A percentile compares a stretch with the other conserved stretches of the same genome.
These are phyloP conservation scores for Gossypium anomalum DNA, from an alignment of 345 rosid genomes.

Conservation along the genomic window DNA sequence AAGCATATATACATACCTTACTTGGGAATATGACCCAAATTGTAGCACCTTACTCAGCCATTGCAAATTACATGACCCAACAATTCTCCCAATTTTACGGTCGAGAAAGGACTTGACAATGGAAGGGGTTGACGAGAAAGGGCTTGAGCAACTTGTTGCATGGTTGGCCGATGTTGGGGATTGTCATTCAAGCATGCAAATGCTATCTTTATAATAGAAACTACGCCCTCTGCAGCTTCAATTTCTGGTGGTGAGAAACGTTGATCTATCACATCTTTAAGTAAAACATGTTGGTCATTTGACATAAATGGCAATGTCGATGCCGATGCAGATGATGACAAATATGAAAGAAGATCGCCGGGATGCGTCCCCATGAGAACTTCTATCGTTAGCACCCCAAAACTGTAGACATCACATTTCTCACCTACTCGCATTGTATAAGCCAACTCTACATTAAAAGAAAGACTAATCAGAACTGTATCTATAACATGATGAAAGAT, in stretches of 20 bases:
- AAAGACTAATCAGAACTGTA: neutral
- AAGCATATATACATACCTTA: no score
- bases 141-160: neutral
- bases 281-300: neutral
- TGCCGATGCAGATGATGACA: neutral
- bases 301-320: neutral
- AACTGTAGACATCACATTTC: neutral
- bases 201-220: neutral
- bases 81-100: neutral
- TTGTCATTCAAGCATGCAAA: slow-evolving; percentile 12
- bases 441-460: neutral
- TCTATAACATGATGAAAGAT: neutral
- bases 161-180: slow-evolving; percentile 13
- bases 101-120: neutral
- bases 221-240: neutral
- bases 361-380: neutral
- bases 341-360: neutral
- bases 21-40: no score
- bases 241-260: neutral
- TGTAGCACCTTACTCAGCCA: neutral
- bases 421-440: neutral
- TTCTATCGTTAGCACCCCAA: neutral
- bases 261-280: slow-evolving; percentile 7
- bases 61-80: neutral
- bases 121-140: neutral